phyloP scores from a whole-genome alignment of 2,329 filamentous ascomycete genomes.

The Microdochium bolleyi region DNA sequence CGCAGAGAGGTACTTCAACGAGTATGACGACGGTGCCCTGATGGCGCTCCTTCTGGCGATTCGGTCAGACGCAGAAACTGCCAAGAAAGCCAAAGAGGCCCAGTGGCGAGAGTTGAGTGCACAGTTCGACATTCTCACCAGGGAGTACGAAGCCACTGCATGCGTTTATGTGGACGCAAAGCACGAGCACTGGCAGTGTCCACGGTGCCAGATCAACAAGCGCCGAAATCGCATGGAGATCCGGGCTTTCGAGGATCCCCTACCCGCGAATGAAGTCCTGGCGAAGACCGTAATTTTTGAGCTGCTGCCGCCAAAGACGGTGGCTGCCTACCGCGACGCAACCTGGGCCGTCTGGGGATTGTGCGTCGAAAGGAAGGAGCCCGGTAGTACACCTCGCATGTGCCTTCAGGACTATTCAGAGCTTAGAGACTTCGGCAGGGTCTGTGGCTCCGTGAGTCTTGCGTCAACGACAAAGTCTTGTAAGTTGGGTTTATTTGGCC shows the following conservation, averaged over 20 bases:
- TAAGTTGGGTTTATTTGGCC: conserved; percentile 7
- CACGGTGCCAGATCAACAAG: conserved; percentile 23
- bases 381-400: conserved; percentile 6
- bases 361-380: conserved; percentile 10
- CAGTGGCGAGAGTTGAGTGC: conserved; percentile 22
- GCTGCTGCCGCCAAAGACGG: conserved; percentile 21
- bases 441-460: conserved; percentile 8
- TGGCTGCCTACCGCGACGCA: conserved; percentile 29
- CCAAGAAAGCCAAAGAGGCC: conserved; percentile 13
- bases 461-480: conserved; percentile 7
- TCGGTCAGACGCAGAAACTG: conserved; percentile 8
- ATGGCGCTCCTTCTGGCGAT: conserved; percentile 11
- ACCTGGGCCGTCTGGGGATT: conserved; percentile 30
- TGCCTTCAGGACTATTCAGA: conserved; percentile 11
- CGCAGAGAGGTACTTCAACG: conserved; percentile 35
- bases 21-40: conserved; percentile 16
- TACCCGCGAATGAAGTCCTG: conserved; percentile 21
- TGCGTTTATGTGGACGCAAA: conserved; percentile 19
- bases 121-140: conserved; percentile 22
- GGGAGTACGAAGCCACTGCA: conserved; percentile 16
- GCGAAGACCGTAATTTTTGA: conserved; percentile 32
- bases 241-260: conserved; percentile 26
- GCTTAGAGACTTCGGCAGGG: conserved; percentile 2
- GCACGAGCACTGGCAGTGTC: conserved; percentile 19
- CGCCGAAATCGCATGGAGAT: conserved; percentile 24